Evolutionary conservation across 768 basidiomycete genomes (phyloP).

Genomic region (Phylloporus scabripes): DNA sequence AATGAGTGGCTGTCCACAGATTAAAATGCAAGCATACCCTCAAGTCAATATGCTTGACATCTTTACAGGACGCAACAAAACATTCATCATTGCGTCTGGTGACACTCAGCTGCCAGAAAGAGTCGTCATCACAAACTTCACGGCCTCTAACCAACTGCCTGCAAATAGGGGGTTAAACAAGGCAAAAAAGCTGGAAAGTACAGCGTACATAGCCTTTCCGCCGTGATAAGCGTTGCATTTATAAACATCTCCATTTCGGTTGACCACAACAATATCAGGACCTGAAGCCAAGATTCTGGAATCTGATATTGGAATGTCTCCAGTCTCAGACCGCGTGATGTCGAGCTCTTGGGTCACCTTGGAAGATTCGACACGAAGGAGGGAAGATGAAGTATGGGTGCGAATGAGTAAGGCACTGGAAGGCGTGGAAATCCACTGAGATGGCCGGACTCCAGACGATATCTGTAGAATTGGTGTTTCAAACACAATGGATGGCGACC

Average conservation of each 20-base stretch:
- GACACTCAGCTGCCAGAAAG: constrained; percentile 51
- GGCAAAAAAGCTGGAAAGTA: not conserved
- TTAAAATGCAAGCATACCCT: constrained; percentile 39
- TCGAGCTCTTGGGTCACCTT: constrained; percentile 32
- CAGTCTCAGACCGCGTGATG: constrained; percentile 38
- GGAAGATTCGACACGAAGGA: constrained; percentile 31
- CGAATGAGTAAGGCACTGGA: constrained; percentile 35
- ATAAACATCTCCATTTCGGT: constrained; percentile 50
- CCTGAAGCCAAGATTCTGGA: constrained; percentile 35
- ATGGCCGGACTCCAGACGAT: constrained; percentile 27
- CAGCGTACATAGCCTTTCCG: constrained; percentile 38
- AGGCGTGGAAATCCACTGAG: constrained; percentile 9
- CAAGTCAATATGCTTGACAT: constrained; percentile 45
- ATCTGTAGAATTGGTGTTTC: constrained; percentile 69
- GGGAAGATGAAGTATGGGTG: constrained; percentile 40
- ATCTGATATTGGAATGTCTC: constrained; percentile 42
- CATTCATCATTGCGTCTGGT: constrained; percentile 33
- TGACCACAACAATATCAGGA: constrained; percentile 40
- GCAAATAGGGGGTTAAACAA: not conserved
- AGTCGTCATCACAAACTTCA: constrained; percentile 18
- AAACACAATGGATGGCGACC: constrained; percentile 42
- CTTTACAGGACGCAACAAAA: constrained; percentile 43
- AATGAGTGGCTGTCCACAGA: constrained; percentile 4
- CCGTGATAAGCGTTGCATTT: constrained; percentile 36
- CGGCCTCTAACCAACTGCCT: constrained; percentile 20